phyloP scores from a whole-genome alignment of 2,329 filamentous ascomycete species.

The Aspergillus cejpii region DNA sequence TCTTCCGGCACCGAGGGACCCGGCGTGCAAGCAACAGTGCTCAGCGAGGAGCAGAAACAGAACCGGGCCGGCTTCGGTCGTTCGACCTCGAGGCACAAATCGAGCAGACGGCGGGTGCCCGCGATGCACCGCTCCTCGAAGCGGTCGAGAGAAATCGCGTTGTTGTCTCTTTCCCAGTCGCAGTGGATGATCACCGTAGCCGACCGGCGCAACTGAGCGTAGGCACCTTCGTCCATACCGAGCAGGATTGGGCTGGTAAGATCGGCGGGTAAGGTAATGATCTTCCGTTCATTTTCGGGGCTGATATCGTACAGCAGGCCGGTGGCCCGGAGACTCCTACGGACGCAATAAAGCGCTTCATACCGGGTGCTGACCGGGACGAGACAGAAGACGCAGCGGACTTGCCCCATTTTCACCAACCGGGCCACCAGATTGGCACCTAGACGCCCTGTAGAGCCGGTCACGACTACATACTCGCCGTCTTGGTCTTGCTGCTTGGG shows the following conservation, averaged over 20 bases:
- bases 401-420: conserved; percentile 35
- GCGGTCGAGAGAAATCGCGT: conserved; percentile 47
- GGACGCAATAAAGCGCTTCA: too few relatives aligned
- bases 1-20: conserved; percentile 29
- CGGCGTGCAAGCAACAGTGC: conserved; percentile 14
- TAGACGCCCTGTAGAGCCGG: conserved; percentile 60
- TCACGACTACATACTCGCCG: conserved; percentile 41
- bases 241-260: conserved; percentile 43
- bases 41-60: conserved; percentile 25
- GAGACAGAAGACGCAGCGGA: conserved; percentile 47
- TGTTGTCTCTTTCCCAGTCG: conserved; percentile 62
- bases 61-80: conserved; percentile 33
- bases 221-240: conserved; percentile 42
- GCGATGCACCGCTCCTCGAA: conserved; percentile 51
- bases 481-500: conserved; percentile 10
- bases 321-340: too few relatives aligned
- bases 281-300: conserved; percentile 26
- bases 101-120: conserved; percentile 41
- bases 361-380: too few relatives aligned
- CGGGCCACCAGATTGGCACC: conserved; percentile 53
- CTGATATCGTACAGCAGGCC: conserved; percentile 8
- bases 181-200: conserved; percentile 55
- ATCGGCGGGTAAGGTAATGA: conserved; percentile 44
- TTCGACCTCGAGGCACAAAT: conserved; percentile 31
- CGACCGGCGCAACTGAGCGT: conserved; percentile 37